These are phyloP conservation scores for Ophiosphaerella korrae DNA, from an alignment of 2,329 filamentous ascomycete species.

Conservation along the genomic window DNA sequence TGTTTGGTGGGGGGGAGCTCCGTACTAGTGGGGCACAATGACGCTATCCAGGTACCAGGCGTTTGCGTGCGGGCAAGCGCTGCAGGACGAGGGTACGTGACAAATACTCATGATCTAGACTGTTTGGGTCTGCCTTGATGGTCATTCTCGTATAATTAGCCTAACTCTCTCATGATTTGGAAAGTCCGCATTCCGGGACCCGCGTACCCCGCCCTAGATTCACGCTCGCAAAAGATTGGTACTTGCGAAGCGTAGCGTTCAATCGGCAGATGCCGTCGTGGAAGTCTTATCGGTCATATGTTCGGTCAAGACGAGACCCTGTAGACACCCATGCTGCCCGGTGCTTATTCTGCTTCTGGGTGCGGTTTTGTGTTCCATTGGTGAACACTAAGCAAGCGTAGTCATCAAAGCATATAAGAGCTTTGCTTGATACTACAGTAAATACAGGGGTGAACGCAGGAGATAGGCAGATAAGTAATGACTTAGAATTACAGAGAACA, in stretches of 20 bases:
- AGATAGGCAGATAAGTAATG: too few relatives aligned
- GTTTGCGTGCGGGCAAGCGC: constrained; percentile 3
- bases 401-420: background rate
- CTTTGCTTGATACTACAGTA: background rate
- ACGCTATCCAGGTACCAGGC: constrained; percentile 15
- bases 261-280: background rate
- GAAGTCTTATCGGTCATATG: background rate
- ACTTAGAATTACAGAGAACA: too few relatives aligned
- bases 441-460: too few relatives aligned
- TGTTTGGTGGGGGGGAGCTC: constrained; percentile 17
- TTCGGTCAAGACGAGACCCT: background rate
- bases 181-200: background rate
- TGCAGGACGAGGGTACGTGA: constrained; percentile 5
- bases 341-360: background rate
- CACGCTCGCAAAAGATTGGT: background rate
- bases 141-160: too few relatives aligned
- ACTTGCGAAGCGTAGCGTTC: background rate
- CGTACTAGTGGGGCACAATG: constrained; percentile 9
- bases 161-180: background rate
- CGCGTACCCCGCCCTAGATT: background rate
- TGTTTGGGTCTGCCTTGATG: background rate
- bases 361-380: background rate
- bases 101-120: constrained; percentile 23
- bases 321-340: too few relatives aligned
- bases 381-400: background rate